Conservation (phyloP, 2,329 filamentous ascomycete species). For the Talaromyces sp. region DNA sequence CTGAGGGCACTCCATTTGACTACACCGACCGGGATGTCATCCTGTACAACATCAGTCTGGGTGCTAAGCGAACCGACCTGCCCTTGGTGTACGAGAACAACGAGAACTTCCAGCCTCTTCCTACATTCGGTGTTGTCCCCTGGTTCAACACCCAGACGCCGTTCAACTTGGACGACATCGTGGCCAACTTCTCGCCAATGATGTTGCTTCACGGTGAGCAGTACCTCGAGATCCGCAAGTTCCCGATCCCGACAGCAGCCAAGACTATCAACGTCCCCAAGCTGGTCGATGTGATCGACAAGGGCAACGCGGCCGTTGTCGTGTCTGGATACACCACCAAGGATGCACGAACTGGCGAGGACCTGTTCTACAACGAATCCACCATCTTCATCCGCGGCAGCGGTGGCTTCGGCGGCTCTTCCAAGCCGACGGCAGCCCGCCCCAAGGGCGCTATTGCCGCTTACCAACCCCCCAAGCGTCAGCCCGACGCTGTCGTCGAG, state of each 20-base stretch:
- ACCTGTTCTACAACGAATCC: conserved; percentile 94
- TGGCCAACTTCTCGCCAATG: conserved; percentile 96
- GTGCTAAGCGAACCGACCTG: conserved; percentile 84
- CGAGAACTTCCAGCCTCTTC: conserved; percentile 88
- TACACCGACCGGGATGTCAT: conserved; percentile 86
- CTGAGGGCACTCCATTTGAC: conserved; percentile 68
- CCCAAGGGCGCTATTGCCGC: conserved; percentile 73
- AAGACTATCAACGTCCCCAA: conserved; percentile 69
- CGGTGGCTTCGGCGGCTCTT: conserved; percentile 81
- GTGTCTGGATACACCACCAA: conserved; percentile 76
- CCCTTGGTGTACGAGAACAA: conserved; percentile 83
- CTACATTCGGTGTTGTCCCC: conserved; percentile 96
- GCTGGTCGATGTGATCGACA: conserved; percentile 93
- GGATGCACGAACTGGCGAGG: conserved; percentile 77
- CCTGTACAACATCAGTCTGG: conserved; percentile 92
- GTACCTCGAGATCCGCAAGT: conserved; percentile 90
- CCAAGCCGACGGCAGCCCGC: conserved; percentile 61
- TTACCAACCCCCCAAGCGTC: conserved; percentile 71
- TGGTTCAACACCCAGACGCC: conserved; percentile 78
- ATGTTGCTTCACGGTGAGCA: conserved; percentile 99
- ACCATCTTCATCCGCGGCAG: conserved; percentile 89
- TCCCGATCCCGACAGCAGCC: conserved; percentile 80
- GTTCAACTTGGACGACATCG: conserved; percentile 73
- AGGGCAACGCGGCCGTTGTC: conserved; percentile 81
- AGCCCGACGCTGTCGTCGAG: conserved; percentile 77